Evolutionary conservation across 257 asterid genomes (phyloP).

Genomic region (Linderniella brevidens): DNA sequence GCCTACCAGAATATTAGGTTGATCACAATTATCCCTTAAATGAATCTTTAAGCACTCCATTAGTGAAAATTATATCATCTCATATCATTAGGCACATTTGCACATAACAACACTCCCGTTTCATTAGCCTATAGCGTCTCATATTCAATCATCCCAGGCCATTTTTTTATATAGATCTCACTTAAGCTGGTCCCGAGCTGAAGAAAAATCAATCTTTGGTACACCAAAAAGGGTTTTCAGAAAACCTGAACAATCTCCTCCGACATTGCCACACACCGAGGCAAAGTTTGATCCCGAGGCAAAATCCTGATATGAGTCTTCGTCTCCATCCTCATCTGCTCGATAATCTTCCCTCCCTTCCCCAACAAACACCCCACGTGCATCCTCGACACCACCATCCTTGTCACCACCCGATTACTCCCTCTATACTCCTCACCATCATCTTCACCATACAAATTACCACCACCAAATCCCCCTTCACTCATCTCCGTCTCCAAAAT

Average conservation of each 20-base stretch:
- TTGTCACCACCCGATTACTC: conserved; percentile 42
- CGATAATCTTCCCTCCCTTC: conserved; percentile 91
- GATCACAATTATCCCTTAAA: too few relatives aligned
- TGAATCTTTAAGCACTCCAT: too few relatives aligned
- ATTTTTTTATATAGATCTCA: too few relatives aligned
- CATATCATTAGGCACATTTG: too few relatives aligned
- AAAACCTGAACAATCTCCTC: conserved; percentile 99
- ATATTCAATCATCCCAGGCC: too few relatives aligned
- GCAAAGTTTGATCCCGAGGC: conserved; percentile 66
- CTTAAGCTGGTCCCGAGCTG: too few relatives aligned
- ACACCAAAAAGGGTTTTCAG: not conserved
- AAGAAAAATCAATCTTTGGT: too few relatives aligned
- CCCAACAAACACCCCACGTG: conserved; percentile 90
- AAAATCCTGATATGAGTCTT: conserved; percentile 83
- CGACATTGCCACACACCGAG: conserved; percentile 72
- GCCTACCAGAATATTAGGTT: conserved; percentile 8
- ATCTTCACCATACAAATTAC: conserved; percentile 33
- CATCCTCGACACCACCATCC: conserved; percentile 76
- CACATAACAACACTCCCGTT: not conserved
- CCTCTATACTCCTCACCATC: conserved; percentile 19
- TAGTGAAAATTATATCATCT: too few relatives aligned
- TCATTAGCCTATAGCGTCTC: conserved; percentile 3
- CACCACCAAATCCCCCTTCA: conserved; percentile 38
- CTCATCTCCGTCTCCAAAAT: conserved; percentile 50
- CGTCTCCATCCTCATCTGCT: conserved; percentile 87